phyloP scores from a whole-genome alignment of 2,329 filamentous ascomycete genomes.

The Ceratocystis huliohia region DNA sequence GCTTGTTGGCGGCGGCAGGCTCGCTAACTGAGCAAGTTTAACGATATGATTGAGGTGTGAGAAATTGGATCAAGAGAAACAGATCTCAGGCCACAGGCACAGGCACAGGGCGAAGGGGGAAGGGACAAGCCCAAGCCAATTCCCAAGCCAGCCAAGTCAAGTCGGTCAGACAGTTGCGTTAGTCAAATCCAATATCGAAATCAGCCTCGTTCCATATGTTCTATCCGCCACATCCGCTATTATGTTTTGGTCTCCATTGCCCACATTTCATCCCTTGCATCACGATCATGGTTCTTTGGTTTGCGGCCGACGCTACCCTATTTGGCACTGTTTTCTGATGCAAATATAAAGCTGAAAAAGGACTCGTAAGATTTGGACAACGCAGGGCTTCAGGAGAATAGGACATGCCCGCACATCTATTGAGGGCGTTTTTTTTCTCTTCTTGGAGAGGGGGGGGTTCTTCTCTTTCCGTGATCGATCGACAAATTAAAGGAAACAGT shows the following conservation, averaged over 20 bases:
- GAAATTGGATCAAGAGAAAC: neutral
- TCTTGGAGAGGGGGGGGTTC: neutral
- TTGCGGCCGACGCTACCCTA: neutral
- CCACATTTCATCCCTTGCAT: neutral
- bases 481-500: neutral
- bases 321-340: neutral
- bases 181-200: no score
- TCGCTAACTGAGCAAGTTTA: neutral
- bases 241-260: neutral
- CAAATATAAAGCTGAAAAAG: neutral
- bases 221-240: neutral
- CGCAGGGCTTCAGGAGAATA: neutral
- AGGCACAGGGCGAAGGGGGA: neutral
- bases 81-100: neutral
- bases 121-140: neutral
- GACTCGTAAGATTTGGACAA: conserved; percentile 1
- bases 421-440: neutral
- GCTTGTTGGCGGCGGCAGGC: neutral
- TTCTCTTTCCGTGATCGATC: neutral
- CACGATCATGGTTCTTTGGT: conserved; percentile 1
- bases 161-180: neutral
- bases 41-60: neutral
- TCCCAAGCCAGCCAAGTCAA: neutral
- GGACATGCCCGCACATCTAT: neutral
- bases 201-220: neutral